Evolutionary conservation across 257 asterid species (phyloP).

Genomic region (Lavandula angustifolia): DNA sequence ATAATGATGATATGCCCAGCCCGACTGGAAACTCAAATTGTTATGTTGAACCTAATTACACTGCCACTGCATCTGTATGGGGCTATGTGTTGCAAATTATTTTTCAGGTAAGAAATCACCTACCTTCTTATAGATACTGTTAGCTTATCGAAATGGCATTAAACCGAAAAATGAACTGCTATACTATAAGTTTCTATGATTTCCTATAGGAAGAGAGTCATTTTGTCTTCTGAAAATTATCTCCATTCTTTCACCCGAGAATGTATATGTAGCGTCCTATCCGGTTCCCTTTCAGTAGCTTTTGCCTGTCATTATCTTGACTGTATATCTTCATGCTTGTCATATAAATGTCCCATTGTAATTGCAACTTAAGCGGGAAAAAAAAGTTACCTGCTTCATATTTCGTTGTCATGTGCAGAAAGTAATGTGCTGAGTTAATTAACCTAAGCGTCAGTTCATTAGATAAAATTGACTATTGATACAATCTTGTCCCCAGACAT

Average conservation of each 20-base stretch:
- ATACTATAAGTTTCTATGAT: neutral
- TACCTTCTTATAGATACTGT: neutral
- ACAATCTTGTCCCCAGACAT: constrained; percentile 7
- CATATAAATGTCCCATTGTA: neutral
- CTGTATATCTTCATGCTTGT: constrained; percentile 2
- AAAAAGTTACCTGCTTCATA: neutral
- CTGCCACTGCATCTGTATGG: constrained; percentile 57
- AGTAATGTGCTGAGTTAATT: neutral
- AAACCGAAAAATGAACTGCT: neutral
- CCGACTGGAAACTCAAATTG: constrained; percentile 34
- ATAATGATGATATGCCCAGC: constrained; percentile 34
- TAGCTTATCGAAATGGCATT: constrained; percentile 3
- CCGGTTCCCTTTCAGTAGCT: neutral
- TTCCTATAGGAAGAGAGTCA: constrained; percentile 5
- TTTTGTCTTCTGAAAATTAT: neutral
- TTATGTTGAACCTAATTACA: constrained; percentile 36
- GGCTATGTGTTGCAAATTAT: constrained; percentile 69
- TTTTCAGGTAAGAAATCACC: constrained; percentile 63
- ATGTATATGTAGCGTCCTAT: neutral
- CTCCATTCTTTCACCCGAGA: neutral
- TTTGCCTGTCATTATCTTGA: neutral
- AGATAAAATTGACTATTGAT: neutral
- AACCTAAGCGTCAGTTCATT: neutral
- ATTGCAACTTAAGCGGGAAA: neutral
- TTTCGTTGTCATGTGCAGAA: constrained; percentile 9